Evolutionary conservation across 805 yeast genomes (phyloP).

Genomic region (Metschnikowia baotianmanensis): DNA sequence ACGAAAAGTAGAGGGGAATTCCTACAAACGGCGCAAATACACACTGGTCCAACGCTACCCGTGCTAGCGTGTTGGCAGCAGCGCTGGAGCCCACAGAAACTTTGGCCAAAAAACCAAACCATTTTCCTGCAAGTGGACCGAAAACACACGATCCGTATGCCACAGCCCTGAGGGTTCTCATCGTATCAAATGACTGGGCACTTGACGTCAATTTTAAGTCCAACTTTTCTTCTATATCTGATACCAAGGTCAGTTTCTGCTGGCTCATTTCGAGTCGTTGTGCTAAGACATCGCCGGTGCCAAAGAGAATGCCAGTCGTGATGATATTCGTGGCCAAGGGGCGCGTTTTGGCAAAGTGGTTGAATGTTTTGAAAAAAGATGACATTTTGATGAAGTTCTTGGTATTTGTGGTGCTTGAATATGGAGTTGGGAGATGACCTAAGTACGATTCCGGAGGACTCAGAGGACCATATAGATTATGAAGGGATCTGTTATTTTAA

Average conservation of each 20-base stretch:
- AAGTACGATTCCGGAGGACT: no score
- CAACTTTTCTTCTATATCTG: no score
- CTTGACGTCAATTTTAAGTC: no score
- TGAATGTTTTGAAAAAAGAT: conserved; percentile 20
- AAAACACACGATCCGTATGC: conserved; percentile 72
- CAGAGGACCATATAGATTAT: no score
- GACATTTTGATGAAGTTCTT: background rate
- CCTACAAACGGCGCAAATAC: conserved; percentile 73
- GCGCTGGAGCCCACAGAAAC: conserved; percentile 37
- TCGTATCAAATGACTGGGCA: no score
- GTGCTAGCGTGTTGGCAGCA: conserved; percentile 23
- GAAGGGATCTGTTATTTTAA: no score
- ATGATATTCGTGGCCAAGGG: conserved; percentile 47
- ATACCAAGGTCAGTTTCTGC: no score
- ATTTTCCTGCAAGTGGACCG: conserved; percentile 69
- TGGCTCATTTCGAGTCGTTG: conserved; percentile 48
- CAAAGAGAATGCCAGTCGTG: conserved; percentile 59
- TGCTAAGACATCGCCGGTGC: conserved; percentile 73
- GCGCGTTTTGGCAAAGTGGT: conserved; percentile 26
- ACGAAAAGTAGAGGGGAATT: conserved; percentile 66
- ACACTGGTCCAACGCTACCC: conserved; percentile 71
- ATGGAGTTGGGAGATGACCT: no score
- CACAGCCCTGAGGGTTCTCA: conserved; percentile 61
- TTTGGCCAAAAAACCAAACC: conserved; percentile 57
- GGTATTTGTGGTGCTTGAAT: background rate